Conservation (phyloP, 768 basidiomycete species). For the Suillus alpinus region DNA sequence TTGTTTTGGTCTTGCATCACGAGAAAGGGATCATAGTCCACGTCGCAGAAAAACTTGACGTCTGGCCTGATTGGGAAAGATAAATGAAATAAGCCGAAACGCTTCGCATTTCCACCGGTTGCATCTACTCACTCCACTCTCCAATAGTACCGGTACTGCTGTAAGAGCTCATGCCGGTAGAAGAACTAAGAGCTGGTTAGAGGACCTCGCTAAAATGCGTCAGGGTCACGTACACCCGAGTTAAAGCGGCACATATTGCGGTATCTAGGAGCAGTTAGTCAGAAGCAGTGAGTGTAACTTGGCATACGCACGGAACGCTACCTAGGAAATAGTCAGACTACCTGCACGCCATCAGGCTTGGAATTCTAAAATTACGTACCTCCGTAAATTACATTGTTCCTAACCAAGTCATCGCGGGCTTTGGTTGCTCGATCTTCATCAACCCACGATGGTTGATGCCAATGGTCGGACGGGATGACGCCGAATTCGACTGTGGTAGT, state of each 20-base stretch:
- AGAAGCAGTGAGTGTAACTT: neutral
- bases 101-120: constrained; percentile 2
- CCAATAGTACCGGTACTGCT: constrained; percentile 85
- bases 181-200: constrained; percentile 56
- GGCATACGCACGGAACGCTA: constrained; percentile 61
- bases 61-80: constrained; percentile 48
- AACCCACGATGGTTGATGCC: constrained; percentile 77
- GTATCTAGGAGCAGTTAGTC: constrained; percentile 45
- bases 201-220: neutral
- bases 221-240: constrained; percentile 61
- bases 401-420: constrained; percentile 60
- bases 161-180: constrained; percentile 74
- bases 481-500: constrained; percentile 48
- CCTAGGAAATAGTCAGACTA: constrained; percentile 36
- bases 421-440: constrained; percentile 65
- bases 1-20: constrained; percentile 79
- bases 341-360: constrained; percentile 6
- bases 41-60: constrained; percentile 79
- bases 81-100: neutral
- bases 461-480: constrained; percentile 63
- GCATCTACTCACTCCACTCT: constrained; percentile 69
- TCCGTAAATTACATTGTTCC: constrained; percentile 63
- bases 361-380: constrained; percentile 32
- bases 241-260: constrained; percentile 97
- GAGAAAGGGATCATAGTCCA: constrained; percentile 77